phyloP scores from a whole-genome alignment of 768 basidiomycete genomes.

The Termitomyces sp. region DNA sequence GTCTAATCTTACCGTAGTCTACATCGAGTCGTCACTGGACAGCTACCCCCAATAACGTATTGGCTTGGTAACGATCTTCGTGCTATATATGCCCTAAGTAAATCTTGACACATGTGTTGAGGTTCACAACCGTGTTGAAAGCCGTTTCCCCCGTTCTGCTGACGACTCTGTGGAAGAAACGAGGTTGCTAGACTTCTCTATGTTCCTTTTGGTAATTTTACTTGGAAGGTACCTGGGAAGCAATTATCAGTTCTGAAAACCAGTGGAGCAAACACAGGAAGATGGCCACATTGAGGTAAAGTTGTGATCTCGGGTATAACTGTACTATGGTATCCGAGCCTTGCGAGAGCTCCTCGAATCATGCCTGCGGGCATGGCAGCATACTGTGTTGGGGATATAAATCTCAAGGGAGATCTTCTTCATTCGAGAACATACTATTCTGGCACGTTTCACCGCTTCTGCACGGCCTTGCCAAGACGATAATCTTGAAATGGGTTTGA shows the following conservation, averaged over 20 bases:
- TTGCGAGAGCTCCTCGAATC: constrained; percentile 76
- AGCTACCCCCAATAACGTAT: background rate
- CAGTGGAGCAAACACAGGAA: constrained; percentile 2
- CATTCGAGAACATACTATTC: constrained; percentile 49
- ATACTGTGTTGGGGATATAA: constrained; percentile 48
- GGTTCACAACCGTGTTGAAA: background rate
- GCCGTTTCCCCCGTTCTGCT: background rate
- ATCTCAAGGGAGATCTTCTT: background rate
- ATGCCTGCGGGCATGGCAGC: constrained; percentile 81
- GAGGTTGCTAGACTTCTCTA: constrained; percentile 15
- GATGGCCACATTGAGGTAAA: constrained; percentile 76
- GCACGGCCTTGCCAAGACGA: constrained; percentile 79
- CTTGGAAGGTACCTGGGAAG: constrained; percentile 72
- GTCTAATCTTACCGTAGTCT: background rate
- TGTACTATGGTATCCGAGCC: constrained; percentile 73
- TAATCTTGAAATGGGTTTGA: constrained; percentile 79
- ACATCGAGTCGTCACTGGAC: background rate
- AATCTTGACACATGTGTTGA: background rate
- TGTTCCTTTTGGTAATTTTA: constrained; percentile 70
- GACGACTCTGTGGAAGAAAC: background rate
- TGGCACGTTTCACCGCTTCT: constrained; percentile 70
- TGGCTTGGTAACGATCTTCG: background rate
- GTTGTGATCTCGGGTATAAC: constrained; percentile 78
- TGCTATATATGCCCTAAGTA: background rate
- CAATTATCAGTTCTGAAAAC: constrained; percentile 3